Percentiles rank a stretch among this genome's conserved stretches.
Evolutionary conservation across 257 asterid species (phyloP).

Genomic region (Solanum tarijense): DNA sequence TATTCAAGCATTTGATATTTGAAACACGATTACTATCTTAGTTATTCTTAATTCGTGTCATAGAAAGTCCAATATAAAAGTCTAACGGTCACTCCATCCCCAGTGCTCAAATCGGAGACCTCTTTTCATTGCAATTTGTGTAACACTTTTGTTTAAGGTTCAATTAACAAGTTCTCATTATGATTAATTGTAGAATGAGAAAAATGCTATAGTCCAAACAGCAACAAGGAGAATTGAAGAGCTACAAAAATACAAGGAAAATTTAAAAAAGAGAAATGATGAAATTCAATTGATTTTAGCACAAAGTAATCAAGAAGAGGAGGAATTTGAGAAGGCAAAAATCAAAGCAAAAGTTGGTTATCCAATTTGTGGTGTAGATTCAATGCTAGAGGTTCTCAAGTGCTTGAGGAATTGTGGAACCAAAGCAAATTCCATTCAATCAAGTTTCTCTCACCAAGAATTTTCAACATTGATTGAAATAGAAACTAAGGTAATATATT

Average conservation of each 20-base stretch:
- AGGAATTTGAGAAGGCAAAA: constrained; percentile 9
- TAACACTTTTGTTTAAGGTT: background rate
- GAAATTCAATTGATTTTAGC: constrained; percentile 15
- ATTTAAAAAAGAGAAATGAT: constrained; percentile 8
- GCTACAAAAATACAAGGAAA: constrained; percentile 7
- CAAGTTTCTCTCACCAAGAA: constrained; percentile 16
- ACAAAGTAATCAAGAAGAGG: background rate
- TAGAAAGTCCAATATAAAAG: background rate
- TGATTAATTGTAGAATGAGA: constrained; percentile 27
- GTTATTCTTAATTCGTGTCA: background rate
- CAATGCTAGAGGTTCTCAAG: constrained; percentile 32
- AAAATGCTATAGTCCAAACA: constrained; percentile 32
- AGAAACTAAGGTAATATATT: constrained; percentile 19
- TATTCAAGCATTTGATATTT: background rate
- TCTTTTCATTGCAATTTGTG: background rate
- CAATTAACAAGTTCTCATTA: background rate
- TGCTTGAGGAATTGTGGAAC: constrained; percentile 19
- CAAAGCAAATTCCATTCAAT: constrained; percentile 9
- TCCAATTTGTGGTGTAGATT: constrained; percentile 45
- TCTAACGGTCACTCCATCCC: background rate
- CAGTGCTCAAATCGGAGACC: background rate
- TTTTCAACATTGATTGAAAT: constrained; percentile 20
- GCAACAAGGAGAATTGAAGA: constrained; percentile 27
- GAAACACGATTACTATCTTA: background rate
- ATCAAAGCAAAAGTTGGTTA: constrained; percentile 19